Percentiles rank a stretch among this genome's conserved stretches.
Conservation (phyloP, 257 asterid genomes). For the Apocynum venetum region DNA sequence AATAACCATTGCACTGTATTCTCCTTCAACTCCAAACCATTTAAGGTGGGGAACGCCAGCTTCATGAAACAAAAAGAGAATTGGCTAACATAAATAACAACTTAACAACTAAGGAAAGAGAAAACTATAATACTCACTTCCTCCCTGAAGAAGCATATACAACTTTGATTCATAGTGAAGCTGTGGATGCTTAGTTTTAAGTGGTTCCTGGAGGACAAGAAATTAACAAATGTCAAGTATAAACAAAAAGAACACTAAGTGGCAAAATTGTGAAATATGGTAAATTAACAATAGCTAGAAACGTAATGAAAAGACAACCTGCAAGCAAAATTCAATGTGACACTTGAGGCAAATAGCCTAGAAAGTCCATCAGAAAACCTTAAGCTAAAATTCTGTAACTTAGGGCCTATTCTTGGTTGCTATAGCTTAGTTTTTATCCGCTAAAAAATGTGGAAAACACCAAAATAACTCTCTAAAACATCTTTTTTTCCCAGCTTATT, state of each 20-base stretch:
- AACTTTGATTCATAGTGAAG: slow-evolving; percentile 89
- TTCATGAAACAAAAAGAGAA: slow-evolving; percentile 31
- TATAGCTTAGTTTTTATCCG: neutral
- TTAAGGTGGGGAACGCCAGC: slow-evolving; percentile 87
- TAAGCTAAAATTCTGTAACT: neutral
- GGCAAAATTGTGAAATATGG: neutral
- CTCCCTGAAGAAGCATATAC: slow-evolving; percentile 90
- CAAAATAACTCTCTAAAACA: neutral
- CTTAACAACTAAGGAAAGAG: slow-evolving; percentile 10
- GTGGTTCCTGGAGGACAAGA: slow-evolving; percentile 57
- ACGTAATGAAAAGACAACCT: neutral
- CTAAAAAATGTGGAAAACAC: neutral
- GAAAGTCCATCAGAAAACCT: neutral
- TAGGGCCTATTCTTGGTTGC: neutral
- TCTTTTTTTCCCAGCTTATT: neutral
- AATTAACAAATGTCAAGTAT: neutral
- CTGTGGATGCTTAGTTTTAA: slow-evolving; percentile 88
- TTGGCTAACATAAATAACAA: slow-evolving; percentile 12
- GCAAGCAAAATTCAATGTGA: neutral
- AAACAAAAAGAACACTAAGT: neutral
- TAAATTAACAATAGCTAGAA: neutral
- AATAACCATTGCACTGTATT: slow-evolving; percentile 80
- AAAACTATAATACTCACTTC: slow-evolving; percentile 52
- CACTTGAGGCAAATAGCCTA: neutral
- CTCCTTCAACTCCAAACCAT: slow-evolving; percentile 92